Evolutionary conservation across 768 basidiomycete genomes (phyloP), one percentile per base, ranked within the genome.

Genomic region (Termitomyces eurrhizus): DNA sequence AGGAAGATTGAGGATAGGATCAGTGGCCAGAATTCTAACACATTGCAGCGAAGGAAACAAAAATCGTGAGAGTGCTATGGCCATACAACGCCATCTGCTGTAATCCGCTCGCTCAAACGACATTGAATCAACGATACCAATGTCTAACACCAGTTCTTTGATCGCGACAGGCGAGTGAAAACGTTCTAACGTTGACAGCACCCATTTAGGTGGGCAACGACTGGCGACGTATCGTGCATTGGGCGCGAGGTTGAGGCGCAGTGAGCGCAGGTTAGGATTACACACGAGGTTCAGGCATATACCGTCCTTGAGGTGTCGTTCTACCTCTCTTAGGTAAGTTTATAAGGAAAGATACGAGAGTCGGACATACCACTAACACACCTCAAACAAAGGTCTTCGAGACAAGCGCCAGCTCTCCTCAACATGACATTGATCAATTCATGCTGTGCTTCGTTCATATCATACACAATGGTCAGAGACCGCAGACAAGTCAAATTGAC

Each of bases 171-270:
- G 56, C 9, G 48, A 41, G 5, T 44, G 44, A 39, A 61, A 24
- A 26, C 49, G 50, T 37, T 57, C 26, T 21, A 61, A 32, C 16
- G 60, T 61, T 26, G 60, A 57, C 24, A 61, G 33, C 16, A 61
- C 55, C 49, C 60, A 61, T 13, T 52, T 56, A 2, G 60, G 60
- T 12, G 60, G 60, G 33, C 60, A 61, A 24, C 48, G 48, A n/a
- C 37, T 56, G 41, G 48, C 32, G 33, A 33, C 33, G 35, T 61
- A 57, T 14, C 55, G 60, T 13, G 35, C 42, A 44, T 61, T 33
- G 7, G 60, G 60, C 6, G 60, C 51, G 35, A 61, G 60, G 24
- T 52, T 45, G 49, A 61, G 60, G 11, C 51, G 60, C 48, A 61
- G 33, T 12, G 55, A 51, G 36, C 56, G 60, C 4, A 61, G 48